phyloP scores from a whole-genome alignment of 106 monocot genomes.

The Phalaenopsis aphrodite region DNA sequence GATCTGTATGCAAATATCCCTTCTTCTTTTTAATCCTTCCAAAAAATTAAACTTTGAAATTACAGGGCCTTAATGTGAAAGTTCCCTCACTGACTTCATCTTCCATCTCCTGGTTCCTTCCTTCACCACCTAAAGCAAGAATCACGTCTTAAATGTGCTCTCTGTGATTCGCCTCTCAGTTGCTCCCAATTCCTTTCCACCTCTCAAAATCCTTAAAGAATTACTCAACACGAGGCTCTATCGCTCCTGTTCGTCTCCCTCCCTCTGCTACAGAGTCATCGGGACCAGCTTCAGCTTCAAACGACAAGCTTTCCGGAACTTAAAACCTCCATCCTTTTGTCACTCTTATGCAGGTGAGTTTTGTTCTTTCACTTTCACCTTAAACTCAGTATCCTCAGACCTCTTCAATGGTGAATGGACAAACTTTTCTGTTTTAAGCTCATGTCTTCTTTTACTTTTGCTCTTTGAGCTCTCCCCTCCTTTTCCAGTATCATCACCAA shows the following conservation, averaged over 20 bases:
- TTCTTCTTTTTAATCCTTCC: too few species aligned
- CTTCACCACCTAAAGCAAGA: neutral
- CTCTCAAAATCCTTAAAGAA: neutral
- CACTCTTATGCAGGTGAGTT: too few species aligned
- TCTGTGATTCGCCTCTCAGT: neutral
- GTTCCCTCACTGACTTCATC: neutral
- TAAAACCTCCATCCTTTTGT: too few species aligned
- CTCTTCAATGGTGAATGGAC: neutral
- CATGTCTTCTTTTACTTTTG: neutral
- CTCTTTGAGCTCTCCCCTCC: neutral
- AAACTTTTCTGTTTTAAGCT: neutral
- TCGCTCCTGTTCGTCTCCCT: neutral
- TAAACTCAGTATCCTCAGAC: too few species aligned
- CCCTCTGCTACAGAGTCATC: neutral
- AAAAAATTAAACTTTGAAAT: too few species aligned
- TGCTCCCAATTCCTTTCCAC: neutral
- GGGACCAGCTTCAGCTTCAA: neutral
- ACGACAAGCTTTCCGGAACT: neutral
- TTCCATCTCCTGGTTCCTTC: neutral
- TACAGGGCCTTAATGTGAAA: too few species aligned
- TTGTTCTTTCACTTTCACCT: too few species aligned
- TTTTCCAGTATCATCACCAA: neutral
- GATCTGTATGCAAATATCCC: too few species aligned
- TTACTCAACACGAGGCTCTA: neutral
- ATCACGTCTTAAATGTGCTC: neutral